These are phyloP conservation scores for Zygotorulaspora chibaensis DNA, from an alignment of 805 yeast genomes.

Conservation along the genomic window DNA sequence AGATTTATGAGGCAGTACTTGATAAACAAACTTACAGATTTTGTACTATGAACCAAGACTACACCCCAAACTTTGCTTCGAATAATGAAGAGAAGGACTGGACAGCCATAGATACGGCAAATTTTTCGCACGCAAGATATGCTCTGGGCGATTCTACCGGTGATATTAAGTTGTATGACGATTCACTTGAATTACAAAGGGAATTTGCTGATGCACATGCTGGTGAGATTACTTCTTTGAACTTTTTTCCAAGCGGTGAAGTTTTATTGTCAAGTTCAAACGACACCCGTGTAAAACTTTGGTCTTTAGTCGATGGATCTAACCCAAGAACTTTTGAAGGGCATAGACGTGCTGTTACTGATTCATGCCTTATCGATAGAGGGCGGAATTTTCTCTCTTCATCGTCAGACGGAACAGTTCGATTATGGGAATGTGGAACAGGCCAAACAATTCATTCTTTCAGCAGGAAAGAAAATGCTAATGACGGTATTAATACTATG, in stretches of 20 bases:
- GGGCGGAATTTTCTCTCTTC: conserved; percentile 65
- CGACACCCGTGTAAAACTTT: conserved; percentile 57
- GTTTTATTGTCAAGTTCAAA: conserved; percentile 56
- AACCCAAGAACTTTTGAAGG: conserved; percentile 49
- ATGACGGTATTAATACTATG: conserved; percentile 37
- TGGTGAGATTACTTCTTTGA: conserved; percentile 40
- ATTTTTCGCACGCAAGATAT: conserved; percentile 23
- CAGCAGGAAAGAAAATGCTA: conserved; percentile 32
- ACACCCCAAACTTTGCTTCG: conserved; percentile 2
- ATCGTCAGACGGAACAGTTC: conserved; percentile 51
- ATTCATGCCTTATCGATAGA: conserved; percentile 48
- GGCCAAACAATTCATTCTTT: conserved; percentile 45
- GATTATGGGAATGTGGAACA: conserved; percentile 67
- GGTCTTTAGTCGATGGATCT: conserved; percentile 49
- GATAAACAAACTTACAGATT: conserved; percentile 15
- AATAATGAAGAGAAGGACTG: conserved; percentile 14
- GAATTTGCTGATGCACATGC: conserved; percentile 44
- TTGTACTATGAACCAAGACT: conserved; percentile 10
- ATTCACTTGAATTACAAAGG: conserved; percentile 10
- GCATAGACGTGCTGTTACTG: conserved; percentile 49
- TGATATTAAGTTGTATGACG: conserved; percentile 24
- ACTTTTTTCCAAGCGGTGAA: conserved; percentile 60
- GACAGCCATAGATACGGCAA: conserved; percentile 37
- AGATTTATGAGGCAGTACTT: conserved; percentile 15
- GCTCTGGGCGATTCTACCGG: conserved; percentile 39